Conservation (phyloP, 192 early-diverging fungal genomes). For the Hyaloraphidium curvatum region DNA sequence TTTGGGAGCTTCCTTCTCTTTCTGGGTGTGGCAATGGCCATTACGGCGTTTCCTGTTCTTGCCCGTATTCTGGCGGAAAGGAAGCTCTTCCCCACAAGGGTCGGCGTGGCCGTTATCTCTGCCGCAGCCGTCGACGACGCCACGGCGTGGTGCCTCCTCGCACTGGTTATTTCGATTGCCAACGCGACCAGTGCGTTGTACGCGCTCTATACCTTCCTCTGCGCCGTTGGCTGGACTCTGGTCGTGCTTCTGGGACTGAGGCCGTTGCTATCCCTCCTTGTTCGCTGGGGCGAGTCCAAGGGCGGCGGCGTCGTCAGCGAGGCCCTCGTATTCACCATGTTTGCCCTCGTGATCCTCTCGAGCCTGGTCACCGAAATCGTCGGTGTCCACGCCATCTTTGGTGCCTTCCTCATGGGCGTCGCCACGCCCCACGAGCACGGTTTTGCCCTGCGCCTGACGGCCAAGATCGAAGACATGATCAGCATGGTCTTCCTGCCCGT, state of each 20-base stretch:
- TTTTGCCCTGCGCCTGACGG: conserved; percentile 68
- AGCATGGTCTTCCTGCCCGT: conserved; percentile 73
- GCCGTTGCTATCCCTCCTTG: too few species aligned
- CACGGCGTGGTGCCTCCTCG: conserved; percentile 53
- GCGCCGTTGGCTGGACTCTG: conserved; percentile 41
- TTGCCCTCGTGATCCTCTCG: conserved; percentile 46
- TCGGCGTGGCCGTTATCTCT: conserved; percentile 64
- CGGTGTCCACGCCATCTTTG: conserved; percentile 89
- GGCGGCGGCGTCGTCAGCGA: too few species aligned
- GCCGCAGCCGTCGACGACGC: conserved; percentile 76
- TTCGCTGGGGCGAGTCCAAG: too few species aligned
- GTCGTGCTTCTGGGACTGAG: conserved; percentile 44
- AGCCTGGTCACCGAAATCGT: conserved; percentile 69
- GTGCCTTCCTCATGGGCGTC: conserved; percentile 70
- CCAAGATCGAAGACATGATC: conserved; percentile 83
- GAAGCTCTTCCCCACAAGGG: conserved; percentile 56
- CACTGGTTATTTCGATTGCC: conserved; percentile 21
- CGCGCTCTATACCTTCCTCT: conserved; percentile 68
- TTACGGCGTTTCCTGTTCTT: conserved; percentile 88
- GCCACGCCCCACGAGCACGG: conserved; percentile 75
- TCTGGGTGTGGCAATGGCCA: conserved; percentile 74
- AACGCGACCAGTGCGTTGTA: conserved; percentile 48
- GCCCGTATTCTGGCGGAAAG: conserved; percentile 83
- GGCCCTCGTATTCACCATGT: conserved; percentile 45
- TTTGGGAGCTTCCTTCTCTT: conserved; percentile 65